Evolutionary conservation across 2,329 filamentous ascomycete genomes (phyloP).

Genomic region (Xylaria sp.): DNA sequence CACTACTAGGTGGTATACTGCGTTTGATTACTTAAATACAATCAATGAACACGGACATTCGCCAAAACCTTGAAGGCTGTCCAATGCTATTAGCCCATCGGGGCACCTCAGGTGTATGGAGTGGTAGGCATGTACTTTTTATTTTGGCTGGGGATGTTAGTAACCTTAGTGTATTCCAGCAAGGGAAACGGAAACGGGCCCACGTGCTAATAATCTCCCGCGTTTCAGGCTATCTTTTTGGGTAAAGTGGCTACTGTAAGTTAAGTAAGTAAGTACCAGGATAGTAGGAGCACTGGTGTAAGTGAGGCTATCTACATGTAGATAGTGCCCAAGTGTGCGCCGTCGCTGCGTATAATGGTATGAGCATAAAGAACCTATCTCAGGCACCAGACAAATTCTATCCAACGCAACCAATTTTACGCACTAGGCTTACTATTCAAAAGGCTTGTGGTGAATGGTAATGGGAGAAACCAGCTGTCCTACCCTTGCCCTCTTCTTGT

Average conservation of each 20-base stretch:
- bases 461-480: too few relatives aligned
- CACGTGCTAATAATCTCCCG: conserved; percentile 16
- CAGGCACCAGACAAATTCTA: too few relatives aligned
- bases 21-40: neutral
- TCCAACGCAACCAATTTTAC: too few relatives aligned
- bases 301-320: too few relatives aligned
- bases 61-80: neutral
- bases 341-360: too few relatives aligned
- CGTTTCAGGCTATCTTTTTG: conserved; percentile 24
- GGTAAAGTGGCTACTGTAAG: conserved; percentile 10
- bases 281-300: neutral
- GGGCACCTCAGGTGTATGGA: neutral
- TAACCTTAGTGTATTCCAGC: neutral
- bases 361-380: too few relatives aligned
- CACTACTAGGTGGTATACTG: neutral
- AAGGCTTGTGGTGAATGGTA: too few relatives aligned
- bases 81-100: neutral
- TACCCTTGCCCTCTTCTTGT: too few relatives aligned
- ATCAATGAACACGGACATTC: neutral
- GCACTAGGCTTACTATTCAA: too few relatives aligned
- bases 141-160: neutral
- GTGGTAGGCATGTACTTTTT: neutral
- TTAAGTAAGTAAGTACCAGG: neutral
- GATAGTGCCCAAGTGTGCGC: too few relatives aligned
- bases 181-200: conserved; percentile 10